phyloP scores from a whole-genome alignment of 2,329 filamentous ascomycete species.

The Hymenoscyphus salicellus region DNA sequence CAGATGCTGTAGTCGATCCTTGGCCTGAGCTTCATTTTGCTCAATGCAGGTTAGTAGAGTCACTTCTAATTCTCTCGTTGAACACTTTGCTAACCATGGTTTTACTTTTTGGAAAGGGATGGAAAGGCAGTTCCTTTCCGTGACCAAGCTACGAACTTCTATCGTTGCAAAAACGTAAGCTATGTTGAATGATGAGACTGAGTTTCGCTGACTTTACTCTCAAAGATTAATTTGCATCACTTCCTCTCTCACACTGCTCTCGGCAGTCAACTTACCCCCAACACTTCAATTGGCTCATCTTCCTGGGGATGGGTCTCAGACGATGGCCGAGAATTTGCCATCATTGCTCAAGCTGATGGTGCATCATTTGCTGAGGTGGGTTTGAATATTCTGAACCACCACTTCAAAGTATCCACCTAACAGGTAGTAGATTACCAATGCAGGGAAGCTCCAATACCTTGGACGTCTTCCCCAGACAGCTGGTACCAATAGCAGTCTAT shows the following conservation, averaged over 20 bases:
- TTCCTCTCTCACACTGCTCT: slow-evolving; percentile 6
- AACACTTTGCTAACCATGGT: background rate
- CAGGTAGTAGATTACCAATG: background rate
- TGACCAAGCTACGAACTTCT: background rate
- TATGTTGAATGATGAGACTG: background rate
- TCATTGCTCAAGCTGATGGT: slow-evolving; percentile 5
- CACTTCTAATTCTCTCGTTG: background rate
- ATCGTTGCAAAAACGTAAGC: background rate
- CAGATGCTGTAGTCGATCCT: background rate
- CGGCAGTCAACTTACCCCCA: background rate
- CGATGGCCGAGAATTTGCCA: slow-evolving; percentile 1
- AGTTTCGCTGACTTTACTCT: background rate
- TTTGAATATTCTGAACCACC: background rate
- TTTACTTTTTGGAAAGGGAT: background rate
- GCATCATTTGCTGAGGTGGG: background rate
- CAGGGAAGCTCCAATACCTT: slow-evolving; percentile 1
- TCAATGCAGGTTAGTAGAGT: background rate
- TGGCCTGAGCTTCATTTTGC: slow-evolving; percentile 1
- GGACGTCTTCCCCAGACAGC: slow-evolving; percentile 6
- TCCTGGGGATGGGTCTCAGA: slow-evolving; percentile 5
- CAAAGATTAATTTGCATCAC: background rate
- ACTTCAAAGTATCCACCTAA: background rate
- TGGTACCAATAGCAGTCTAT: background rate
- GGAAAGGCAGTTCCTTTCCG: background rate
- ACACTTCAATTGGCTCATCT: background rate